Evolutionary conservation across 2,329 filamentous ascomycete genomes (phyloP).

Genomic region (Verticillium tricorpus): DNA sequence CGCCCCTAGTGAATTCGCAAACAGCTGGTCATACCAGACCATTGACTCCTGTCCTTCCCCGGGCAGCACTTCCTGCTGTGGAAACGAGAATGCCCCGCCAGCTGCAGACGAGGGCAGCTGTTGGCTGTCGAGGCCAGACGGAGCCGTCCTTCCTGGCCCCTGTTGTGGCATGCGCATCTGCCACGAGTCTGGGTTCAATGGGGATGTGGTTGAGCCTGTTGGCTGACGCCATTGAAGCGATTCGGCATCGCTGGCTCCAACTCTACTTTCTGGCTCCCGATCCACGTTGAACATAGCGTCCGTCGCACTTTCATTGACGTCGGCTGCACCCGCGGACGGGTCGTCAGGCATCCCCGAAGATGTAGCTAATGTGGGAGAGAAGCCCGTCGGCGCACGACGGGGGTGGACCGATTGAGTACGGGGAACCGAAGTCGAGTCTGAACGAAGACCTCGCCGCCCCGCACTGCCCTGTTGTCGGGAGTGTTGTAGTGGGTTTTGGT

Average conservation of each 20-base stretch:
- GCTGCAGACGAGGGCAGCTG: not conserved
- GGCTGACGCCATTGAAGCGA: not conserved
- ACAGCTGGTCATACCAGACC: constrained; percentile 29
- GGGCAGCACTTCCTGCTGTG: not conserved
- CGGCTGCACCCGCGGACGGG: not conserved
- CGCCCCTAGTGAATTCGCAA: constrained; percentile 26
- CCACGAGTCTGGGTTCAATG: not conserved
- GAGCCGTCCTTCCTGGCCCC: not conserved
- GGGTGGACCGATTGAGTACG: not conserved
- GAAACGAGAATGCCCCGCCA: not conserved
- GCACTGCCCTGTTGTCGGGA: not conserved
- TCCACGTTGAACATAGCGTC: not conserved
- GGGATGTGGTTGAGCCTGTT: not conserved
- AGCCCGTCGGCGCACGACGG: not conserved
- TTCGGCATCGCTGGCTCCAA: not conserved
- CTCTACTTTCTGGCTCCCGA: not conserved
- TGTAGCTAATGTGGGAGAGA: not conserved
- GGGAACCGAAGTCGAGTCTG: not conserved
- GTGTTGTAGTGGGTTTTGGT: not conserved
- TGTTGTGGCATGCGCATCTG: not conserved
- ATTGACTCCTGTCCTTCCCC: constrained; percentile 27
- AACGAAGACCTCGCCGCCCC: not conserved
- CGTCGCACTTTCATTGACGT: not conserved
- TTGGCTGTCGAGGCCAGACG: not conserved
- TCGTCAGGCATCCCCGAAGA: not conserved